phyloP scores from a whole-genome alignment of 148 eudicot genomes.

The Camellia sinensis region DNA sequence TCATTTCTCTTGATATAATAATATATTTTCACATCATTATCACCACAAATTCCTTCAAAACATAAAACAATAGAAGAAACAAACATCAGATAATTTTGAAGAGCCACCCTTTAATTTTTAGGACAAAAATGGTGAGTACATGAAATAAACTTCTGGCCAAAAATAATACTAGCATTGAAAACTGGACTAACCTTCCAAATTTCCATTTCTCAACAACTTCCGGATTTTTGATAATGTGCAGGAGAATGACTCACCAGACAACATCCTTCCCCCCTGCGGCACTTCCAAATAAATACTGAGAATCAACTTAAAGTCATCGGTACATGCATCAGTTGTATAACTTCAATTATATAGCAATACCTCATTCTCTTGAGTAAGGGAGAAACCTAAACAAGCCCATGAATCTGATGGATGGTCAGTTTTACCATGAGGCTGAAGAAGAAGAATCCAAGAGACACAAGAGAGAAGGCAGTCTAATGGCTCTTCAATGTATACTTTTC shows the following conservation, averaged over 20 bases:
- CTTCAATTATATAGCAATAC: constrained; percentile 19
- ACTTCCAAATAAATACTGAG: constrained; percentile 3
- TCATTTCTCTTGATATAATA: background rate
- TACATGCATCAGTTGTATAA: background rate
- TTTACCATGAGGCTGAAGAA: constrained; percentile 50
- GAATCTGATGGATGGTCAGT: constrained; percentile 32
- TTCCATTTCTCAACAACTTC: constrained; percentile 39
- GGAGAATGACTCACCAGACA: constrained; percentile 43
- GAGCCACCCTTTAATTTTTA: background rate
- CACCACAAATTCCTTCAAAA: background rate
- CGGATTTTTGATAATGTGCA: constrained; percentile 41
- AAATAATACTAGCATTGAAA: background rate
- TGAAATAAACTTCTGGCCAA: background rate
- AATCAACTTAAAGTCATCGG: background rate
- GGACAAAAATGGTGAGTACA: background rate
- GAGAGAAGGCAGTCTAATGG: constrained; percentile 58
- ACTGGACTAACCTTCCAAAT: constrained; percentile 45
- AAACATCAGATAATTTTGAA: too few relatives aligned
- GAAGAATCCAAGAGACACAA: constrained; percentile 59
- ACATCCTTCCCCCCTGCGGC: constrained; percentile 40
- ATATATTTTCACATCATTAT: background rate
- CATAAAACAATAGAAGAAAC: background rate
- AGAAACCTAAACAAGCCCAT: constrained; percentile 57
- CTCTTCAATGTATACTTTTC: constrained; percentile 37
- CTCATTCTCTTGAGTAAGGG: constrained; percentile 59